These are phyloP conservation scores for Podila epigama DNA, from an alignment of 192 early-diverging fungal genomes.

Conservation along the genomic window DNA sequence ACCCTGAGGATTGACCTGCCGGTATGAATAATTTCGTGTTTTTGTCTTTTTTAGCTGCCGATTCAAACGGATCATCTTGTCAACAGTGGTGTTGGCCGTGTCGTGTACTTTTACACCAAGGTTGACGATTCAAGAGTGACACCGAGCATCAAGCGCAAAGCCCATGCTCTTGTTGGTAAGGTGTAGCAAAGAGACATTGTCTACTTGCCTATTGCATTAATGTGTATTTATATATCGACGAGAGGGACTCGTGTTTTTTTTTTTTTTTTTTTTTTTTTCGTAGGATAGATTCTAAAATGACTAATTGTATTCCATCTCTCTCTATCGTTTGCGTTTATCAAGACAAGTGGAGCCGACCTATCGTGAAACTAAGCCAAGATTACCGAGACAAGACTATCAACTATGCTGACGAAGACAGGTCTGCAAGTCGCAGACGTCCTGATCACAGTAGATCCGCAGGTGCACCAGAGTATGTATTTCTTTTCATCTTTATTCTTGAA, in stretches of 20 bases:
- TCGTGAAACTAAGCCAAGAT: slow-evolving; percentile 77
- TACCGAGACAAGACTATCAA: slow-evolving; percentile 66
- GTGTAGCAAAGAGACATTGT: not conserved
- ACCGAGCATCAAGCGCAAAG: slow-evolving; percentile 69
- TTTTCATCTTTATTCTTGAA: not conserved
- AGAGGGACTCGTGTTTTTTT: too few species aligned
- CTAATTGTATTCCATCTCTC: too few species aligned
- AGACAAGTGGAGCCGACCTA: slow-evolving; percentile 82
- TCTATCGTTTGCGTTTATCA: too few species aligned
- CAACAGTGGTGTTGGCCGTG: slow-evolving; percentile 82
- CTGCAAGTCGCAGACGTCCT: slow-evolving; percentile 14
- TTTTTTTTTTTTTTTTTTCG: not conserved
- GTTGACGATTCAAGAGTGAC: slow-evolving; percentile 75
- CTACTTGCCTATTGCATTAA: too few species aligned
- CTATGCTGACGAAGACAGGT: slow-evolving; percentile 12
- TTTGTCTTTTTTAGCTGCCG: slow-evolving; percentile 55
- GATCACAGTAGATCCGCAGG: not conserved
- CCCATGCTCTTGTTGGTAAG: slow-evolving; percentile 80
- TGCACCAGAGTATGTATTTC: slow-evolving; percentile 21
- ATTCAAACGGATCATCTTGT: slow-evolving; percentile 80
- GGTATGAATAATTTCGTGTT: too few species aligned
- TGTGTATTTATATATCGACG: too few species aligned
- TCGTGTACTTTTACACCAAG: slow-evolving; percentile 91
- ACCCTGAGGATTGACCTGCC: too few species aligned
- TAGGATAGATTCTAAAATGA: not conserved